Evolutionary conservation across 164 flowering plant species (phyloP), one percentile per base, ranked within the genome.

Genomic region (Nymphaea thermarum): DNA sequence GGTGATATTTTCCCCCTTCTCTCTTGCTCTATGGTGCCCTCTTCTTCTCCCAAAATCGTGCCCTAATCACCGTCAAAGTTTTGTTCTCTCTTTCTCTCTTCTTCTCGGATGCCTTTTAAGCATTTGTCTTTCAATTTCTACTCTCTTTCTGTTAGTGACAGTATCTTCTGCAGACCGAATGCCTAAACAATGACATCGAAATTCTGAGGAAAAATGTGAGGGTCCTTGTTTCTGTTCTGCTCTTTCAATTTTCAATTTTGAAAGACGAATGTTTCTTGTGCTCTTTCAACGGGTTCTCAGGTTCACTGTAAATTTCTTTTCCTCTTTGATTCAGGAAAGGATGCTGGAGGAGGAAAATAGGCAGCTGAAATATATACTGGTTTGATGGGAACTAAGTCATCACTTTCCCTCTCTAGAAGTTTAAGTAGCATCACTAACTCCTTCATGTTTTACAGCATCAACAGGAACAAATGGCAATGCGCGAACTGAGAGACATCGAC

Each of bases 301-400:
- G 55, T 47, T 47, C 55, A 7, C 55, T 47, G 55, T 25, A 25
- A 47, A 6, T 47, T 47, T 47, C 12, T 47, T 4, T 4, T 12
- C 55, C 14, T 51, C 8, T 51, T 51, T 51, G 14, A 51, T 51
- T n/a, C 57, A 51, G 53, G 53, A 5, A 45, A 15, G 57, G 57
- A 51, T 51, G 57, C 68, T 66, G 44, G 96, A 90, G 74, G 90
- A 86, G 66, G 88, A 85, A 71, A 74, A 81, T n/a, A 80, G 76
- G 76, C 71, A 67, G 43, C 84, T 87, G 63, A 66, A 41, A 8
- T 79, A 57, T 71, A 51, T 66, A 63, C 68, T 79, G 88, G 96
- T 87, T 82, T 42, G 70, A 65, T 62, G 44, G 14, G n/a, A 15
- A 61, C 15, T 4, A 4, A 51, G 12, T 51, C 8, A 8, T 51